Percentiles rank a stretch among this genome's conserved stretches.
Evolutionary conservation across 805 yeast species (phyloP).

Genomic region (Pichia kluyveri): DNA sequence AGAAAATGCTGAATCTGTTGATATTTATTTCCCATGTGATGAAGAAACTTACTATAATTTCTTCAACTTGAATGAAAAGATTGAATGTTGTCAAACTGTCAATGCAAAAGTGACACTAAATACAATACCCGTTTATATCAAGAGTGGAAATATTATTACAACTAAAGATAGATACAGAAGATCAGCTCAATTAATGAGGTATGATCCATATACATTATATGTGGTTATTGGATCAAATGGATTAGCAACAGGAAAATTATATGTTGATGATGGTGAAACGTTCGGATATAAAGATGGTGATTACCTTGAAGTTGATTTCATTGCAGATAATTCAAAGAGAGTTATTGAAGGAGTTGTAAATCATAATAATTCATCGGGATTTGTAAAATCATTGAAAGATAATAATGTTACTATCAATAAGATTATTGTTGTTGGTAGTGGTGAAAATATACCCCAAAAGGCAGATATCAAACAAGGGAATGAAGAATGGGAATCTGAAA

Average conservation of each 20-base stretch:
- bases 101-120: conserved; percentile 43
- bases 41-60: conserved; percentile 49
- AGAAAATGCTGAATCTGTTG: conserved; percentile 33
- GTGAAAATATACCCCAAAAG: not conserved
- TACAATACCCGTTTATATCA: conserved; percentile 61
- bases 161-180: conserved; percentile 71
- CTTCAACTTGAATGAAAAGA: conserved; percentile 21
- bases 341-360: conserved; percentile 21
- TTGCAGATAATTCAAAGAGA: conserved; percentile 26
- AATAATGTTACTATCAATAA: conserved; percentile 40
- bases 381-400: conserved; percentile 19
- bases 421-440: conserved; percentile 39
- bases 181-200: conserved; percentile 61
- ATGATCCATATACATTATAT: conserved; percentile 74
- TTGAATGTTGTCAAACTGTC: conserved; percentile 23
- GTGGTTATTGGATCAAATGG: conserved; percentile 46
- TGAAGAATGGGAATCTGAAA: conserved; percentile 27
- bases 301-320: conserved; percentile 35
- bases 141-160: conserved; percentile 71
- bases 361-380: conserved; percentile 15
- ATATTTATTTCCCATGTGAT: conserved; percentile 44
- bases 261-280: conserved; percentile 81
- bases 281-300: conserved; percentile 47
- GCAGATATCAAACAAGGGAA: conserved; percentile 27
- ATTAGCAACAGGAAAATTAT: conserved; percentile 41